Conservation (phyloP, 2,329 filamentous ascomycete species). For the Akanthomyces uredinophilus region DNA sequence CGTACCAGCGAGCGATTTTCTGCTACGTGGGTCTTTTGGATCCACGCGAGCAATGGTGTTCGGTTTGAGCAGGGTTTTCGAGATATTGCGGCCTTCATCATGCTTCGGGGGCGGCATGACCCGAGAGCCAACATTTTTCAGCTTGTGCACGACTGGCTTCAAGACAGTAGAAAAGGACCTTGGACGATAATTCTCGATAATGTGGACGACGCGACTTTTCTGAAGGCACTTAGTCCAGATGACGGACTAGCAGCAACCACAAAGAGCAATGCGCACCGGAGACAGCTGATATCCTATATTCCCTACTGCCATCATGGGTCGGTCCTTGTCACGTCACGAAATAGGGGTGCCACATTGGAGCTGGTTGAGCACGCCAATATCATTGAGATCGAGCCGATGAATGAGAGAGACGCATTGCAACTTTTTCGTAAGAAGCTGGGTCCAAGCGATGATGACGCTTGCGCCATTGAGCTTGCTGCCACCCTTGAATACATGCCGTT, state of each 20-base stretch:
- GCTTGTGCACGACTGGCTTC: constrained; percentile 27
- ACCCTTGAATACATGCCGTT: constrained; percentile 26
- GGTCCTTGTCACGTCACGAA: constrained; percentile 21
- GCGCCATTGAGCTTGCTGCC: constrained; percentile 16
- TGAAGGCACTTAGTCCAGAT: too few species aligned
- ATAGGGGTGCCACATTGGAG: constrained; percentile 13
- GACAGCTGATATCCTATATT: constrained; percentile 14
- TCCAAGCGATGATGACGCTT: neutral
- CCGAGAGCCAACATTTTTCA: constrained; percentile 16
- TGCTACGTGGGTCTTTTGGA: too few species aligned
- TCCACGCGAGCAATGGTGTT: too few species aligned
- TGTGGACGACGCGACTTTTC: too few species aligned
- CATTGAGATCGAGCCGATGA: constrained; percentile 16
- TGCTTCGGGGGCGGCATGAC: too few species aligned
- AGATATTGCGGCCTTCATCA: too few species aligned
- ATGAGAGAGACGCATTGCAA: constrained; percentile 8
- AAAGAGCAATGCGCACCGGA: too few species aligned
- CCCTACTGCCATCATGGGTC: constrained; percentile 16
- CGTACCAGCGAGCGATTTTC: too few species aligned
- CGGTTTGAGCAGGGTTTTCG: too few species aligned
- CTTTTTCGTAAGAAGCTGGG: constrained; percentile 20
- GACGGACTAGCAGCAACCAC: too few species aligned
- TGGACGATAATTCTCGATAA: too few species aligned
- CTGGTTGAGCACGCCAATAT: constrained; percentile 16
- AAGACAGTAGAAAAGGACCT: constrained; percentile 19